These are phyloP conservation scores for Zizania latifolia DNA, from an alignment of 176 grass and related monocot species.

Conservation along the genomic window DNA sequence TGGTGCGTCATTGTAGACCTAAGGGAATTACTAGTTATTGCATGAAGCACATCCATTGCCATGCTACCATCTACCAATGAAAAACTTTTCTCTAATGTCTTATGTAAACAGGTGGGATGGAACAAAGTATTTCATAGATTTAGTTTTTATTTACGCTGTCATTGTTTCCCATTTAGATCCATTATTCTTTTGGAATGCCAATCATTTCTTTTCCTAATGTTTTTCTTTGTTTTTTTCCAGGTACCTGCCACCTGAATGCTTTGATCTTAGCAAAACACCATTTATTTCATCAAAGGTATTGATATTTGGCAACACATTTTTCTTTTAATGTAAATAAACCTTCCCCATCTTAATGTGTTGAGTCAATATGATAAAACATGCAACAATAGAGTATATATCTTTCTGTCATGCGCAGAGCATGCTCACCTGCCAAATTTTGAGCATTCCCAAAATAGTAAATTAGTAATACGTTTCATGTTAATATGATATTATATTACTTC, in stretches of 20 bases:
- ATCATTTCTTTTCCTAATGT: not conserved
- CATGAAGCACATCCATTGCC: not conserved
- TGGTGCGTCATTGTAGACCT: not conserved
- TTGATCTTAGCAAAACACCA: slow-evolving; percentile 92
- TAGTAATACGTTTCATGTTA: not conserved
- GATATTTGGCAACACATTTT: slow-evolving; percentile 24
- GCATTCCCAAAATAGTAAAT: not conserved
- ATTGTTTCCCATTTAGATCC: not conserved
- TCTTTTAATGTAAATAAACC: not conserved
- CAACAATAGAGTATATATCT: not conserved
- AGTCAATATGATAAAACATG: not conserved
- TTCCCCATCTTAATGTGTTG: not conserved
- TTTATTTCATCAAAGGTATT: slow-evolving; percentile 99
- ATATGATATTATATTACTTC: not conserved
- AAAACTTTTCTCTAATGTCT: not conserved
- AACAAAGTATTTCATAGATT: not conserved
- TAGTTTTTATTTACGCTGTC: not conserved
- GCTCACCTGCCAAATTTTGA: slow-evolving; percentile 7
- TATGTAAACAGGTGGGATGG: not conserved
- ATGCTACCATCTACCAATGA: not conserved
- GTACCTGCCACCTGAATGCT: slow-evolving; percentile 99
- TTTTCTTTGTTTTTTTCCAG: slow-evolving; percentile 42
- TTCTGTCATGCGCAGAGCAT: not conserved
- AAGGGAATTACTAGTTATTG: slow-evolving; percentile 9
- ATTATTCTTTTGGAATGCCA: slow-evolving; percentile 3